Evolutionary conservation across 441 rosid genomes (phyloP).

Genomic region (Pelargonium cotyledonis): DNA sequence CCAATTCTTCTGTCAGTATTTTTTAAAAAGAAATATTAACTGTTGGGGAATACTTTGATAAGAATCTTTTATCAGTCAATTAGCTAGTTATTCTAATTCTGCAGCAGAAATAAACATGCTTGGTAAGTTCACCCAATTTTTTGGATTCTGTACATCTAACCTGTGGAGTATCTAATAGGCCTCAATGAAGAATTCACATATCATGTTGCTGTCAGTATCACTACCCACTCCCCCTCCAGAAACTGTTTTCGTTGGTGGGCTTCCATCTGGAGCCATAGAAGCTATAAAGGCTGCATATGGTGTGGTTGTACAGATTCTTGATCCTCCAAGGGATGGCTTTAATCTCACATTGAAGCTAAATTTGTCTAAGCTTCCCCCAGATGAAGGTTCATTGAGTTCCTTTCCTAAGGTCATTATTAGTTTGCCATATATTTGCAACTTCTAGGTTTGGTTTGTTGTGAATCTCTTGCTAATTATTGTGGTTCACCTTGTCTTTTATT

Average conservation of each 20-base stretch:
- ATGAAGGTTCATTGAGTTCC: slow-evolving; percentile 69
- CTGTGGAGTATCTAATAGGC: neutral
- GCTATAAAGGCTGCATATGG: slow-evolving; percentile 80
- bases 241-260: slow-evolving; percentile 68
- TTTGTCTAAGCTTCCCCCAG: slow-evolving; percentile 69
- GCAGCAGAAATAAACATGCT: too few relatives aligned
- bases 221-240: slow-evolving; percentile 84
- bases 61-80: neutral
- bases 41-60: neutral
- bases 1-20: neutral
- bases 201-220: slow-evolving; percentile 62
- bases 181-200: slow-evolving; percentile 71
- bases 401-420: slow-evolving; percentile 43
- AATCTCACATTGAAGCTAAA: slow-evolving; percentile 85
- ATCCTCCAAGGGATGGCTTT: slow-evolving; percentile 96
- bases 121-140: neutral
- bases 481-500: neutral
- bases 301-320: slow-evolving; percentile 76
- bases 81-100: neutral
- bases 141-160: slow-evolving; percentile 18
- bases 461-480: neutral
- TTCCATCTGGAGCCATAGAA: slow-evolving; percentile 90
- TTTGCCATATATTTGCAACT: slow-evolving; percentile 23
- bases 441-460: neutral
- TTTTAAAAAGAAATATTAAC: neutral